A percentile compares a stretch with the other conserved stretches of the same genome.
Conservation (phyloP, 169 alveolate species). For the Plasmodium relictum region DNA sequence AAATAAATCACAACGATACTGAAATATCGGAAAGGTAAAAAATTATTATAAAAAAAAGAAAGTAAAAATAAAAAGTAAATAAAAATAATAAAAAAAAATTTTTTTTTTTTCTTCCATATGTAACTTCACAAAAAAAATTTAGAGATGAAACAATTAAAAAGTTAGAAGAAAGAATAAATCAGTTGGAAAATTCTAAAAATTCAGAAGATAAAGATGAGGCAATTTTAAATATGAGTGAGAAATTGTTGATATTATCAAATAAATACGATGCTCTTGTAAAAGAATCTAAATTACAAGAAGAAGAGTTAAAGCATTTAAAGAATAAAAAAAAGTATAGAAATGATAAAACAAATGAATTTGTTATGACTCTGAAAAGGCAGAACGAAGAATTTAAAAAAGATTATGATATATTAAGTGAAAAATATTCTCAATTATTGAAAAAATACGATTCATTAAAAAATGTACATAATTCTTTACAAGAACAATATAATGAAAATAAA, state of each 20-base stretch:
- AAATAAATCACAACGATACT: conserved; percentile 61
- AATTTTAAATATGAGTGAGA: conserved; percentile 56
- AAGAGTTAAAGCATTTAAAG: conserved; percentile 70
- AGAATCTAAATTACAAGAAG: conserved; percentile 68
- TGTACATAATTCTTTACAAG: conserved; percentile 30
- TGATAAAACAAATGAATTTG: conserved; percentile 58
- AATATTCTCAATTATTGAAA: conserved; percentile 27
- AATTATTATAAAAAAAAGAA: not conserved
- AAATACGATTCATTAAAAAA: conserved; percentile 16
- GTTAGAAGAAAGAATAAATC: conserved; percentile 33
- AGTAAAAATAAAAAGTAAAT: not conserved
- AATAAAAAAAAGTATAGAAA: conserved; percentile 71
- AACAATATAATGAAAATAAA: conserved; percentile 24
- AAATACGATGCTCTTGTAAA: conserved; percentile 59
- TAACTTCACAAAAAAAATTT: not conserved
- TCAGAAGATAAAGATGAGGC: conserved; percentile 65
- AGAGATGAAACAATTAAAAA: conserved; percentile 57
- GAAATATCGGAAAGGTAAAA: conserved; percentile 64
- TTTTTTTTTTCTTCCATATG: not conserved
- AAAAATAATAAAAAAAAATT: not conserved
- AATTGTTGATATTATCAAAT: conserved; percentile 46
- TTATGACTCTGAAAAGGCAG: conserved; percentile 49
- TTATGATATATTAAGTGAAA: conserved; percentile 26
- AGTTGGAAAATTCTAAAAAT: conserved; percentile 33
- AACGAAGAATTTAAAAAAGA: conserved; percentile 73